Evolutionary conservation across 192 early-diverging fungal species (phyloP), one percentile per base, ranked within the genome.

Genomic region (Coemansia sp.): DNA sequence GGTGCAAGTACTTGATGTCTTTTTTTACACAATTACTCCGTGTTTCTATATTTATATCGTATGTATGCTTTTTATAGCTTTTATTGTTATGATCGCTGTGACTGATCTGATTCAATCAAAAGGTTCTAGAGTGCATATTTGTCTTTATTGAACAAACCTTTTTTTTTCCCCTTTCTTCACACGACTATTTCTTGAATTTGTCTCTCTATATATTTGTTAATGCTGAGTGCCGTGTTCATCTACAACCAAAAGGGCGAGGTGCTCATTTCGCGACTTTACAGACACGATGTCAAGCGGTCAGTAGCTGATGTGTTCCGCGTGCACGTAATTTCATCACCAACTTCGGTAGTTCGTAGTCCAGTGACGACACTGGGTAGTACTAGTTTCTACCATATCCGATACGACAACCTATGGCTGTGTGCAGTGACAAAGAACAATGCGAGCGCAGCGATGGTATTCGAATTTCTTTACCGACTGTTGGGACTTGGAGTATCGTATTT

Each of bases 231-330:
- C 20, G 89, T 99, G 70, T 96, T 99, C 78, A 94, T 99, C 53
- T 96, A 97, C 86, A 99, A 97, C 87, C 95, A 93, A 74, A 99
- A 99, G 81, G 96, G 97, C 60, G 96, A 99, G 79, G 96, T 98
- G 18, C 92, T 99, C 38, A 97, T 99, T 65, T 96, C 95, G 31
- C 89, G 97, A 60, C 83, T 97, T 24, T 98, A 96, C 85, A 90
- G 96, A 50, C 92, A 94, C 70, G 97, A 99, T 75, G 88, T 97
- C 39, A 97, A 97, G 95, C 96, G 97, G 34, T 96, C 95, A 22
- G 88, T 95, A 40, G 92, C 95, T 18, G 97, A 99, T 76, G 88
- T 98, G 52, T 99, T 99, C 85, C 91, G 97, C 44, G 96, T 99
- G 65, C 95, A 98, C 66, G 95, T 97, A 61, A 95, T 98, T 67